Evolutionary conservation across 306 rosid genomes (phyloP), one percentile per base, ranked within the genome.

Genomic region (Acmispon strigosus): DNA sequence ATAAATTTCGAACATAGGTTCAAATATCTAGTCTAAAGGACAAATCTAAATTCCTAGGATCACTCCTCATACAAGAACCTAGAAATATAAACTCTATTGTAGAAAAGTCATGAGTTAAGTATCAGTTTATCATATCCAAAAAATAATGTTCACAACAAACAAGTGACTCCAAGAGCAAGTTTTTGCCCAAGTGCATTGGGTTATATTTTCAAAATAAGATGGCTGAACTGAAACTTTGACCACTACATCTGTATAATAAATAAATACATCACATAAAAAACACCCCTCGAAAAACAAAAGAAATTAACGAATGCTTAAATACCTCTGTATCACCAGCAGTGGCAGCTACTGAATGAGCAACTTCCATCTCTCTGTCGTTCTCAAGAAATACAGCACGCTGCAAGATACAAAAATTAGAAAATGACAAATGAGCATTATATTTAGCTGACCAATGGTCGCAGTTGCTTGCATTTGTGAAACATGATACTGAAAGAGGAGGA

Each of bases 291-390:
- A 27, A 27, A 27, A 27, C 0, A 27, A 27, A 27, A 18, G 10
- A 12, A 15, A 53, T 42, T 41, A 7, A 54, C 17, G 27, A 61
- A 43, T 29, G 12, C 16, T 19, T 45, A 58, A 58, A 62, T 83
- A 91, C 99, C 80, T 84, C 82, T 15, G 99, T 95, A 41, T 95
- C 97, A 19, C 99, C 99, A 76, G 84, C 92, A 82, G 74, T 86
- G 42, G 97, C 99, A 32, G 99, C 99, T 17, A 89, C 85, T 6
- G 89, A 78, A 84, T 95, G 97, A 77, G 99, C 97, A 74, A 71
- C 89, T 85, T 95, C 99, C 92, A 95, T 88, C 76, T 95, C 96
- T 16, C 51, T 82, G 78, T 91, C 96, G 44, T 77, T 85, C 88
- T 87, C 99, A 10, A 91, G 92, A 87, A 87, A 91, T 55, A 53